These are phyloP conservation scores for Eucalyptus pauciflora DNA, from an alignment of 345 rosid genomes.

Conservation along the genomic window DNA sequence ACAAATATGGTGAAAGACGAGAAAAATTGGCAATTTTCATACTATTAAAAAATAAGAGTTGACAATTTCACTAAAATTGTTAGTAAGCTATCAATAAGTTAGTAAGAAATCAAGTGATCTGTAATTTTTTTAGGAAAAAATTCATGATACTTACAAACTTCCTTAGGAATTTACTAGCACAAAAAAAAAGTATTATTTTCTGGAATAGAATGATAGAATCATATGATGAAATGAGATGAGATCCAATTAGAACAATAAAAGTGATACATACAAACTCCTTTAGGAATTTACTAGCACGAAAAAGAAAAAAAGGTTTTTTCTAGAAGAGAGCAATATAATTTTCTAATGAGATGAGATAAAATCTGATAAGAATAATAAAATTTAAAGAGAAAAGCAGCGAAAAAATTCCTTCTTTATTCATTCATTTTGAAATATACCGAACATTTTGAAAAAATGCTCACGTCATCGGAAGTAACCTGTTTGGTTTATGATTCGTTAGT, in stretches of 20 bases:
- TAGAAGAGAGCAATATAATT: background rate
- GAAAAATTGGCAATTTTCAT: background rate
- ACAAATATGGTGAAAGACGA: background rate
- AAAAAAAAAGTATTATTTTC: too few relatives aligned
- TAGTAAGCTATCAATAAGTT: too few relatives aligned
- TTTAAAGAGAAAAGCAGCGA: background rate
- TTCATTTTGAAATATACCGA: too few relatives aligned
- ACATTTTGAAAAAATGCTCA: background rate
- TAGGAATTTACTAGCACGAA: background rate
- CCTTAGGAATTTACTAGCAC: too few relatives aligned
- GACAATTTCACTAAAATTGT: background rate
- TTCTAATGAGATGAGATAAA: background rate
- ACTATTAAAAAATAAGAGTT: background rate
- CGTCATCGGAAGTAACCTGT: background rate
- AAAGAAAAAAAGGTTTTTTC: too few relatives aligned
- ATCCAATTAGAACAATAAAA: too few relatives aligned
- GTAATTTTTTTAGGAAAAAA: too few relatives aligned
- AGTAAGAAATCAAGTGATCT: background rate
- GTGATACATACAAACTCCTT: background rate
- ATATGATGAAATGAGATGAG: too few relatives aligned
- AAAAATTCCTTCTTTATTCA: background rate
- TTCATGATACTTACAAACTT: too few relatives aligned
- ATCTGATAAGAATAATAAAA: background rate
- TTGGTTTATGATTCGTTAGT: background rate
- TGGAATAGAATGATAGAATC: background rate